phyloP scores from a whole-genome alignment of 345 rosid species.

The Kandelia obovata region DNA sequence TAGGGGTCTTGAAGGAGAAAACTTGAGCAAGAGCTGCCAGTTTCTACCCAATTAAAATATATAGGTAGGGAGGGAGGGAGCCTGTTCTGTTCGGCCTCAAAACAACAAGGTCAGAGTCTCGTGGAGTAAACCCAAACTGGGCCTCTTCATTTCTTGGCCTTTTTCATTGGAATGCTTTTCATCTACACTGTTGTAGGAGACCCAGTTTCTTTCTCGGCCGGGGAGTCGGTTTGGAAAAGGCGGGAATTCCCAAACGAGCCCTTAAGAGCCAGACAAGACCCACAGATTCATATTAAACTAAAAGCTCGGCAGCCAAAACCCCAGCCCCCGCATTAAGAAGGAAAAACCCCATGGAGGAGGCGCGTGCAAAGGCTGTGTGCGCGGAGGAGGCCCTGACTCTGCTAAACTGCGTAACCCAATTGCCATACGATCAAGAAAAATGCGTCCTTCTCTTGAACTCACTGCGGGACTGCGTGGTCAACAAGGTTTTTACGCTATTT shows the following conservation, averaged over 20 bases:
- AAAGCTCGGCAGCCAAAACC: not conserved
- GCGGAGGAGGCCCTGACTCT: conserved; percentile 63
- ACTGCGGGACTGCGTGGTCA: conserved; percentile 60
- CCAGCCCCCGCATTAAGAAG: not conserved
- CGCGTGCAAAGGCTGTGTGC: conserved; percentile 45
- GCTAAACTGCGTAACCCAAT: conserved; percentile 74
- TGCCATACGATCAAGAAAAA: conserved; percentile 61
- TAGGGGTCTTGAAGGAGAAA: too few species aligned
- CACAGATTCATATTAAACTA: not conserved
- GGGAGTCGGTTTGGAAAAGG: conserved; percentile 1
- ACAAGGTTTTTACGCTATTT: conserved; percentile 41
- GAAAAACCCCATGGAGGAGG: conserved; percentile 36
- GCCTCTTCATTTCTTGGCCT: too few species aligned
- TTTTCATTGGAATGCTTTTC: too few species aligned
- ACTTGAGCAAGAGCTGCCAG: too few species aligned
- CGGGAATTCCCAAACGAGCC: too few species aligned
- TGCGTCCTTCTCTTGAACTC: conserved; percentile 54
- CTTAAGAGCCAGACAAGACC: not conserved
- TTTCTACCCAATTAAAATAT: too few species aligned
- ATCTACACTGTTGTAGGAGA: too few species aligned
- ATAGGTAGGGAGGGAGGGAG: too few species aligned
- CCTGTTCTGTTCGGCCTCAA: too few species aligned
- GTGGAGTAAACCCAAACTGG: too few species aligned
- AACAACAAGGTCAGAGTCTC: too few species aligned
- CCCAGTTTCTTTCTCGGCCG: too few species aligned